Evolutionary conservation across 1,284 basidiomycete genomes (phyloP).

Genomic region (Melanopsichium pennsylvanicum): DNA sequence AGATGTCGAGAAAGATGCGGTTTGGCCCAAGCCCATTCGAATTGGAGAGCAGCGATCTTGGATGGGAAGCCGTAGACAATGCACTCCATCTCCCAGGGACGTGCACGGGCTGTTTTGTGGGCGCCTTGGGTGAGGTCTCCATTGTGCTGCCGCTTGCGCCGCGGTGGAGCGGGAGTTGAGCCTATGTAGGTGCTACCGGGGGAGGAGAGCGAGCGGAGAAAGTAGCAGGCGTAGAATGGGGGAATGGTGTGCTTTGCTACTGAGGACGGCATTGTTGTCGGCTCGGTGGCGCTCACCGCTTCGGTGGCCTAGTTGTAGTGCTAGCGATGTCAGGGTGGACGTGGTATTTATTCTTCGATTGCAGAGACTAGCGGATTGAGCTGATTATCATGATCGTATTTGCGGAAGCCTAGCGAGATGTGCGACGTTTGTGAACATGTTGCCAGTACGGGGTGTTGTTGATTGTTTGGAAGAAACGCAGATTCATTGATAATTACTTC

Average conservation of each 20-base stretch:
- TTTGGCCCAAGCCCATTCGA: constrained; percentile 94
- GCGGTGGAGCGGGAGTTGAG: constrained; percentile 80
- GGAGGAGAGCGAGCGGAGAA: constrained; percentile 71
- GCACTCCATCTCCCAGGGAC: constrained; percentile 90
- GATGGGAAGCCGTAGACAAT: constrained; percentile 88
- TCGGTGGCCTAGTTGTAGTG: neutral
- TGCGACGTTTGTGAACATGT: no score
- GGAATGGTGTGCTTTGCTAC: constrained; percentile 73
- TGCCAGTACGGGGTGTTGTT: neutral
- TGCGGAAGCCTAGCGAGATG: neutral
- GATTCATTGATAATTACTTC: neutral
- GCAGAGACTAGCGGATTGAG: neutral
- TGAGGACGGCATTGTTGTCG: constrained; percentile 43
- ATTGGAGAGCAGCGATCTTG: constrained; percentile 80
- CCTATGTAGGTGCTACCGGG: constrained; percentile 74
- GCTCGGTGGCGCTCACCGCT: no score
- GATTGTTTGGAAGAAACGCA: constrained; percentile 9
- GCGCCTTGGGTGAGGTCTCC: constrained; percentile 80
- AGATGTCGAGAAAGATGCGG: constrained; percentile 69
- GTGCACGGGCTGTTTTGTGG: constrained; percentile 74
- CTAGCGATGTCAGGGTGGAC: neutral
- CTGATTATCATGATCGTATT: neutral
- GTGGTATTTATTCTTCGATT: no score
- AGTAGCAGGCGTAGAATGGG: constrained; percentile 85
- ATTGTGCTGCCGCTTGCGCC: constrained; percentile 84